Conservation (phyloP, 2,329 filamentous ascomycete genomes). For the Diaporthe vexans region DNA sequence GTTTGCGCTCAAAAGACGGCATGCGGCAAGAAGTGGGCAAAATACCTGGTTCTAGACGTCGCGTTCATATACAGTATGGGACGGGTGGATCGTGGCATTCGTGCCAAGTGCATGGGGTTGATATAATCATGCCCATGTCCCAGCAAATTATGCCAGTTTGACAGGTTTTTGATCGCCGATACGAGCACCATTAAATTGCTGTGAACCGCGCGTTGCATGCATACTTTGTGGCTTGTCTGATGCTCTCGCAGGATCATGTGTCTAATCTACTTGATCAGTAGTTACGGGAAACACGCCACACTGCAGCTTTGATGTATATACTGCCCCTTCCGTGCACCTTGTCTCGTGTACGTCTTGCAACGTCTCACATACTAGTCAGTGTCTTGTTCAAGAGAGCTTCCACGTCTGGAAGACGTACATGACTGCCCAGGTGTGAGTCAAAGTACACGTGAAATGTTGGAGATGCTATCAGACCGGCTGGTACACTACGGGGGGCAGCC, state of each 20-base stretch:
- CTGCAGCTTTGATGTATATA: not conserved
- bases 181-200: not conserved
- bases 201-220: not conserved
- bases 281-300: not conserved
- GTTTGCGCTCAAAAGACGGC: slow-evolving; percentile 9
- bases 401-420: not conserved
- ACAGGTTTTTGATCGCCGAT: not conserved
- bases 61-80: no score
- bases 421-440: not conserved
- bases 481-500: not conserved
- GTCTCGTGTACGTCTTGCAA: not conserved
- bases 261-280: not conserved
- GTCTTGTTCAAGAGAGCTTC: not conserved
- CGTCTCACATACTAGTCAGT: not conserved
- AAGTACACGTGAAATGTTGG: not conserved
- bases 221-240: not conserved
- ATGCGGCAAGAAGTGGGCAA: not conserved
- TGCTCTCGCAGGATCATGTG: not conserved
- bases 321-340: not conserved
- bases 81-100: not conserved
- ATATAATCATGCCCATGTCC: not conserved
- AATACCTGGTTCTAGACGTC: not conserved
- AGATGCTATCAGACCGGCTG: not conserved
- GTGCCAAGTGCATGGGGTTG: not conserved
- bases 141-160: not conserved